Conservation (phyloP, 441 rosid species). For the Viola pubescens region DNA sequence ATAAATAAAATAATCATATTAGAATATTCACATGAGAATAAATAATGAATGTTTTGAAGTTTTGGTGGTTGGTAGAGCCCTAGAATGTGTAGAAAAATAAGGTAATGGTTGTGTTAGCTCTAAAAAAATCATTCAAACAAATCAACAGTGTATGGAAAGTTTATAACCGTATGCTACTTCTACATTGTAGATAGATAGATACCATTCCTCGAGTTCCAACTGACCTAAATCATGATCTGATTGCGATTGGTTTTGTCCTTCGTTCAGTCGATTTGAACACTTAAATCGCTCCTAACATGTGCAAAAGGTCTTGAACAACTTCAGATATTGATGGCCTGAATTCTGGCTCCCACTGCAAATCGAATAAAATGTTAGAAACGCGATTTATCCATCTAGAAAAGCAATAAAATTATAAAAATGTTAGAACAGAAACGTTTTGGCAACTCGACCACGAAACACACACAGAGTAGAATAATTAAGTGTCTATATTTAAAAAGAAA, state of each 20-base stretch:
- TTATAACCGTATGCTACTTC: too few relatives aligned
- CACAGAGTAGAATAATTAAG: background rate
- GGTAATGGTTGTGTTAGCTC: too few relatives aligned
- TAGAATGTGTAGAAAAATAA: too few relatives aligned
- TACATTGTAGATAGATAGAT: too few relatives aligned
- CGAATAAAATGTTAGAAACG: conserved; percentile 1
- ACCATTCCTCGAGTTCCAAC: too few relatives aligned
- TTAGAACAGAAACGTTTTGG: background rate
- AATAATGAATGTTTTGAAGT: too few relatives aligned
- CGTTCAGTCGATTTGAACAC: background rate
- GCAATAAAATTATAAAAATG: background rate
- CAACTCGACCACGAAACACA: background rate
- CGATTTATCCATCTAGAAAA: background rate
- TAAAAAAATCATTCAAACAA: too few relatives aligned
- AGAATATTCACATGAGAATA: too few relatives aligned
- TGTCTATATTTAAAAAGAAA: background rate
- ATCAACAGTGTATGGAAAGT: too few relatives aligned
- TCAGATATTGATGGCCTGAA: conserved; percentile 80
- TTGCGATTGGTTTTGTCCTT: background rate
- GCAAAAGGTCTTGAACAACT: conserved; percentile 76
- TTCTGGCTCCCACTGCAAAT: conserved; percentile 68
- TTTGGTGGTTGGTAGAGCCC: too few relatives aligned
- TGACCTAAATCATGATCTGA: too few relatives aligned
- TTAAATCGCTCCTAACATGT: conserved; percentile 40
- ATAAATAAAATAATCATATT: too few relatives aligned